Base-by-base conservation (phyloP, 139 green algal species). In the Picochlorum sp. region DNA sequence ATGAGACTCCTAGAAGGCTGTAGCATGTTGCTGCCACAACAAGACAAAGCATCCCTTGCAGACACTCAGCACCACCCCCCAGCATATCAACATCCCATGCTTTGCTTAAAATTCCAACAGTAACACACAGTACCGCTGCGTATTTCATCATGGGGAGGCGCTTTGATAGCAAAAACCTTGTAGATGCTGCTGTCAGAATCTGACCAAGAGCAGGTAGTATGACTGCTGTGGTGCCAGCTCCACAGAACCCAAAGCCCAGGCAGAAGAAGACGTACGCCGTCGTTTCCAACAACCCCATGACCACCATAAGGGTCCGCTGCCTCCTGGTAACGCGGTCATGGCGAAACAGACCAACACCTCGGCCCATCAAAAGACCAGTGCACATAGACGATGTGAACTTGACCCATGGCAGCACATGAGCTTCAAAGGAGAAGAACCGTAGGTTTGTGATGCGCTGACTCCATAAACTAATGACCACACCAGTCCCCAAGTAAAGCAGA, bases 191-290 rank as follows among this genome's bases (percentile, higher is more conserved):
- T 6, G 78, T 82, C 58, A 83, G 61, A 8, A 77, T 46, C 61
- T 84, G 78, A 9, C 63, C 45, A 11, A 68, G 51, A 3, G 30
- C 77, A 4, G 78, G 58, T n/a, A 82, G 52, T 49, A 84, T 34
- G 15, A 84, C 46, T 16, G 59, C 75, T 30, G 50, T 51, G 4
- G 69, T 41, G 2, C 68, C 58, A 18, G 75, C 64, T 21, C 78
- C 77, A 38, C 77, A 84, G 4, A 49, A 56, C 9, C 23, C 44
- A 15, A 80, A 79, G 16, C 74, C 78, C 0, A 80, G 28, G 52
- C 57, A 69, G 64, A 74, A 77, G 15, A 66, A 44, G 6, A 46
- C 50, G 65, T 80, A 84, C 0, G 68, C 74, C 8, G 47, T 46
- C 5, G 68, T 59, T 13, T 82, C 76, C 24, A 75, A 47, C 18